Base-by-base conservation (phyloP, 331 rosid species). In the Telfairia occidentalis region DNA sequence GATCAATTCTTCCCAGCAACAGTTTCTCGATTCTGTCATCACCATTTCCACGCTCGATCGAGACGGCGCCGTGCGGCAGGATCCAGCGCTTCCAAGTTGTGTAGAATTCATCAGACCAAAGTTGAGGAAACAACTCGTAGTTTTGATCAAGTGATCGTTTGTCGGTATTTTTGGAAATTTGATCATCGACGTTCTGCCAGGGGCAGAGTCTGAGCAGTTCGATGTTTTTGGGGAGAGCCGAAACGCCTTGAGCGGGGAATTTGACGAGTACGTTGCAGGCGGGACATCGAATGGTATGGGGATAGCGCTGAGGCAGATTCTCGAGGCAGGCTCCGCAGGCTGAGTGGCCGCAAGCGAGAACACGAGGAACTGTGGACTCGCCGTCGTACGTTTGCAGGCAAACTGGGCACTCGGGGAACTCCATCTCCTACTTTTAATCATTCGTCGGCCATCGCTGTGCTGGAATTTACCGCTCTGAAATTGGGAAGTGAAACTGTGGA, bases 401-500 rank as follows among this genome's bases (percentile, higher is more conserved):
- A 26, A 94, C 96, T 0, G 98, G 96, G 61, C 98, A 91, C 84
- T 94, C 98, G 80, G 97, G 92, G 60, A 43, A 43, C 84, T 91
- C 98, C 96, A 87, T 86, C 19, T 60, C 2, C 18, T 16, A 61
- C 7, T 15, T 32, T 19, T 6, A 43, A 61, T 18, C 13, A 61
- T 2, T 9, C 24, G 13, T 6, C 48, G n/a, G 74, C 54, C 54
- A 23, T n/a, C n/a, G n/a, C n/a, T n/a, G n/a, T n/a, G 37, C 38
- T 3, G 63, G 11, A 35, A 57, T 28, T 57, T 24, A 26, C 30
- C 30, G 12, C 11, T 7, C 26, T 18, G 57, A 50, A 50, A n/a
- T 50, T 8, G 24, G 10, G 23, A 50, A 7, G n/a, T 9, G 11
- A 40, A 11, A 11, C 8, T 11, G 6, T 2, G 37, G 8, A 40